A percentile compares a stretch with the other conserved stretches of the same genome.
These are phyloP conservation scores for Boletus edulis DNA, from an alignment of 768 basidiomycete species.

Conservation along the genomic window DNA sequence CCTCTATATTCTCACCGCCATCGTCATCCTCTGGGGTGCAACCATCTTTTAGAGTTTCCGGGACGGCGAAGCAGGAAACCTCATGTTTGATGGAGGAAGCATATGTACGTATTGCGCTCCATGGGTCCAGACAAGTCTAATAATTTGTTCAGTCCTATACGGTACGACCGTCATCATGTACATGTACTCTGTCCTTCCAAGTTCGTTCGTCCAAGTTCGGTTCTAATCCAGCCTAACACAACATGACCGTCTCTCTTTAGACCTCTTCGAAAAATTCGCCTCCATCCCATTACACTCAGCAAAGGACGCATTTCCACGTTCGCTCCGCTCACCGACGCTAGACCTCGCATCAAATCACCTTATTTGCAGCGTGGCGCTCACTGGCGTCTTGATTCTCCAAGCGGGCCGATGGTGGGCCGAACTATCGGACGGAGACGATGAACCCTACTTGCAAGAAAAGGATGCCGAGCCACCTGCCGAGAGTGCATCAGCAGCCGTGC, in stretches of 20 bases:
- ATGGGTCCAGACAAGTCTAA: not conserved
- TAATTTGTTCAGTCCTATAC: constrained; percentile 62
- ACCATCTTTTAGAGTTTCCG: constrained; percentile 77
- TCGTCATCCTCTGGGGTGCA: constrained; percentile 57
- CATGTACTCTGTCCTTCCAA: constrained; percentile 73
- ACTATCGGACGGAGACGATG: constrained; percentile 60
- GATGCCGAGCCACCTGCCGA: constrained; percentile 16
- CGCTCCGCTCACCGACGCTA: constrained; percentile 61
- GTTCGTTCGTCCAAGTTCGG: constrained; percentile 52
- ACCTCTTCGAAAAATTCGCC: constrained; percentile 56
- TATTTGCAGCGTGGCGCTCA: constrained; percentile 83
- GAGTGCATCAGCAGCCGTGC: not conserved
- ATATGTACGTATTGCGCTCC: constrained; percentile 56
- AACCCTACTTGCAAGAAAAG: constrained; percentile 34
- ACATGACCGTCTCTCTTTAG: constrained; percentile 34
- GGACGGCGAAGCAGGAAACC: constrained; percentile 75
- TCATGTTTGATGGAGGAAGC: constrained; percentile 91
- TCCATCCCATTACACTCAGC: constrained; percentile 51
- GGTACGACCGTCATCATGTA: constrained; percentile 70
- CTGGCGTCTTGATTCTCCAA: constrained; percentile 79
- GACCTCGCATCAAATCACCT: constrained; percentile 83
- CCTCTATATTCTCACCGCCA: constrained; percentile 53
- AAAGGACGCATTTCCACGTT: constrained; percentile 59
- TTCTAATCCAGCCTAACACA: not conserved
- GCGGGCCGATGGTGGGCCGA: constrained; percentile 87